Evolutionary conservation across 129 eudicot species (phyloP).

Genomic region (Flaveria brownii): DNA sequence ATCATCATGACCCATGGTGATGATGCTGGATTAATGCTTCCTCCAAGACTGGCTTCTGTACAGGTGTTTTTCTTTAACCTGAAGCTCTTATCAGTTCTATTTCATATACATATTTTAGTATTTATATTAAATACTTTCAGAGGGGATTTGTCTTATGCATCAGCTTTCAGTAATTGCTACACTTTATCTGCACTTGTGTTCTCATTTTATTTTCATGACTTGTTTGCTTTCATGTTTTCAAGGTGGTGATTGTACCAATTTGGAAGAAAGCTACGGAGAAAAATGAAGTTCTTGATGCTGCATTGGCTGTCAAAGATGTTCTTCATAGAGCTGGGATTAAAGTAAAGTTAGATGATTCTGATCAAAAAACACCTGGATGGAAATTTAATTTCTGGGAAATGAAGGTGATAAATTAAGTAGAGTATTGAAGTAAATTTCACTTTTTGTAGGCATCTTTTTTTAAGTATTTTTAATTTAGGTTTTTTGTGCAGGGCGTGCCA

Average conservation of each 20-base stretch:
- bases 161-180: not conserved
- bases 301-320: slow-evolving; percentile 61
- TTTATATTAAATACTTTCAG: not conserved
- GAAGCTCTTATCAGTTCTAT: not conserved
- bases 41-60: slow-evolving; percentile 84
- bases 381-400: slow-evolving; percentile 96
- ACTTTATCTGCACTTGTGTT: not conserved
- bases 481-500: slow-evolving; percentile 72
- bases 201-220: slow-evolving; percentile 3
- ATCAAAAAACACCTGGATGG: slow-evolving; percentile 98
- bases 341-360: slow-evolving; percentile 87
- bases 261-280: slow-evolving; percentile 84
- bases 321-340: slow-evolving; percentile 76
- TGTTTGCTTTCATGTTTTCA: slow-evolving; percentile 24
- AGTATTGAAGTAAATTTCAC: slow-evolving; percentile 3
- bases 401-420: slow-evolving; percentile 59
- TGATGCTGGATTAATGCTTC: slow-evolving; percentile 92
- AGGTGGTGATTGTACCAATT: slow-evolving; percentile 92
- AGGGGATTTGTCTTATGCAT: not conserved
- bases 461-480: not conserved
- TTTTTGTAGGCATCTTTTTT: not conserved
- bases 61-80: slow-evolving; percentile 55
- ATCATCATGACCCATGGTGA: slow-evolving; percentile 97
- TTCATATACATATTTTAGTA: not conserved
- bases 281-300: slow-evolving; percentile 74